phyloP scores from a whole-genome alignment of 106 monocot species.

The Acorus gramineus region DNA sequence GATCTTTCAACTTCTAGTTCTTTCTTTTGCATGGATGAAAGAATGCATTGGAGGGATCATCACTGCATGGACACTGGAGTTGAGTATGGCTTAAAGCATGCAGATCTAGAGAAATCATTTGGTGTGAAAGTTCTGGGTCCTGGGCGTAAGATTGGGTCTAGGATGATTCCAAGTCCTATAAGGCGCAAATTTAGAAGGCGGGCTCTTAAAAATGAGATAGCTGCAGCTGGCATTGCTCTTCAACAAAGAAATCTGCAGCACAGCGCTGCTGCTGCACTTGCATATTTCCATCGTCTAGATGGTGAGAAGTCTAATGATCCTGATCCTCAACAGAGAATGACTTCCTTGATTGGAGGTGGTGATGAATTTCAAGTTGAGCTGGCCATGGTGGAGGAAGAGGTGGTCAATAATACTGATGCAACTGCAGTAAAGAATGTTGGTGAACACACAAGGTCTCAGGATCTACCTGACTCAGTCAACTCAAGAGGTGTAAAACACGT shows the following conservation, averaged over 20 bases:
- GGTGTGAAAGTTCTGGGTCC: conserved; percentile 39
- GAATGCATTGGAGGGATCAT: conserved; percentile 56
- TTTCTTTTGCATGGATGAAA: conserved; percentile 56
- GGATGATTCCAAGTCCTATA: conserved; percentile 20
- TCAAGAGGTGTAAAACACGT: conserved; percentile 1
- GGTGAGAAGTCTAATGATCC: conserved; percentile 15
- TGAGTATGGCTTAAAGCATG: conserved; percentile 69
- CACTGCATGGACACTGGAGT: conserved; percentile 43
- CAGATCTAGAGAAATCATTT: conserved; percentile 78
- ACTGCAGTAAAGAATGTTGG: conserved; percentile 2
- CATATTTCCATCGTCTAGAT: conserved; percentile 43
- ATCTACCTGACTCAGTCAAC: not conserved
- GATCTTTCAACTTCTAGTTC: conserved; percentile 24
- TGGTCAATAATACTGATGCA: not conserved
- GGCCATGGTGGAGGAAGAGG: conserved; percentile 3
- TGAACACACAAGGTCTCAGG: conserved; percentile 7
- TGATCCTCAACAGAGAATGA: conserved; percentile 10
- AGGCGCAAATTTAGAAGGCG: conserved; percentile 42
- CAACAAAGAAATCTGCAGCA: conserved; percentile 59
- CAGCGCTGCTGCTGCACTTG: conserved; percentile 64
- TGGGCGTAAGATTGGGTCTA: conserved; percentile 40
- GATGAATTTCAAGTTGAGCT: conserved; percentile 8
- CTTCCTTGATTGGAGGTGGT: conserved; percentile 15
- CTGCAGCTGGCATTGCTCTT: conserved; percentile 35
- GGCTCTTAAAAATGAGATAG: conserved; percentile 24